Base-by-base conservation (phyloP, 495 filamentous ascomycete genomes). In the Talaromyces borbonicus region DNA sequence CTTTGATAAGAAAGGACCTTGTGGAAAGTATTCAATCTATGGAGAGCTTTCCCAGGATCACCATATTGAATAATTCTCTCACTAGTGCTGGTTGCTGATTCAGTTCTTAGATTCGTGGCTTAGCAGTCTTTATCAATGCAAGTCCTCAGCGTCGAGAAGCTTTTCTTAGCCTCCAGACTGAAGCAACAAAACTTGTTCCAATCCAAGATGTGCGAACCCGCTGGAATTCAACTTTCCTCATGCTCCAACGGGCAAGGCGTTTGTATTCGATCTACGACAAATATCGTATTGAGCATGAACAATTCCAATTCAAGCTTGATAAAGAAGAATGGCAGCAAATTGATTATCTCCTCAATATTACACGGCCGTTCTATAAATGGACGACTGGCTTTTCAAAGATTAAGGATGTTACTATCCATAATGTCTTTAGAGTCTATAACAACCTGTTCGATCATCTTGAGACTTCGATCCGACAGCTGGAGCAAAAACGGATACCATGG, bases 191-290 rank as follows among this genome's bases (percentile, higher is more conserved):
- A 18, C 50, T 55, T 15, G 37, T 57, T 14, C 52, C 47, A 23
- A 55, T 57, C 8, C 40, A 60, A 36, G 57, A 60, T 49, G 43
- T 57, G 0, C 3, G 15, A 16, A 53, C 49, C 16, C 43, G 25
- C 14, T 57, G 23, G 24, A 32, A 44, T 15, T 44, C 23, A 1
- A 44, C 19, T 3, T 44, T 29, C 29, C 19, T 44, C 2, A 60
- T 60, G 43, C 46, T 60, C 27, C 23, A 35, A 5, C 52, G 46
- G 5, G 51, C 47, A 5, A 54, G 47, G 14, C 35, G 41, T 4
- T 46, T 60, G n/a, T 37, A 40, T 20, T 16, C 27, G 2, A 23
- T 24, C 5, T 57, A 46, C 50, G 18, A 43, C 41, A 2, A 14
- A 14, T 58, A 52, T 30, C 55, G 31, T 43, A 23, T n/a, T 3